Base-by-base conservation (phyloP, 805 yeast species). In the Pichia rugopelliculosa region DNA sequence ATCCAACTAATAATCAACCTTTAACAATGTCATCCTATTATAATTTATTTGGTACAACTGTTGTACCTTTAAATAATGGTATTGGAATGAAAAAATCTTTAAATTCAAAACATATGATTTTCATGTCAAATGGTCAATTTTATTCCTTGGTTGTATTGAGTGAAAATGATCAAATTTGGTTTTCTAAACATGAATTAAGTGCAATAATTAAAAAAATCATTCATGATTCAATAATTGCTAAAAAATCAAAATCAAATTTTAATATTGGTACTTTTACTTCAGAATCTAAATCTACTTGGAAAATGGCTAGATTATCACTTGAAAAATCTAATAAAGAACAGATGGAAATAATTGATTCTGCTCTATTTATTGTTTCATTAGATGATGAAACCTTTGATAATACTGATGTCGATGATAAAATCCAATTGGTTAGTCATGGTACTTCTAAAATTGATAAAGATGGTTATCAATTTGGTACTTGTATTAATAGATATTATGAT, bases 21-120 rank as follows among this genome's bases (percentile, higher is more conserved):
- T 65, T 83, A 46, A 76, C 88, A 9, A 85, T 84, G 91, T 69
- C 70, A 27, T 80, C 89, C 24, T 84, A 82, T 61, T 62, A 67
- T 47, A 80, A 80, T 53, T 62, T 85, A 22, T 85, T 85, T 62
- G 89, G 88, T 10, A 74, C 88, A 7, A 76, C 89, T 0, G 71
- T 90, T 49, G 63, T 69, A 11, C 82, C 82, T 18, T 68, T 67
- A 27, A 63, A 62, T 33, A 58, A 59, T 34, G 72, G 72, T 37
- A 68, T 76, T 18, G 59, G 72, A 6, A 64, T 75, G 47, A 66
- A 68, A 52, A 55, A 66, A 41, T 52, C 58, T 20, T 56, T 62
- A 21, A 69, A 73, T 38, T 68, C 78, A 11, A 64, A 75, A 36
- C 81, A 77, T 58, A 71, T 78, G n/a, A 62, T 77, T 4, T 58